Evolutionary conservation across 1,284 basidiomycete genomes (phyloP), one percentile per base, ranked within the genome.

Genomic region (Calocybe gambosa): DNA sequence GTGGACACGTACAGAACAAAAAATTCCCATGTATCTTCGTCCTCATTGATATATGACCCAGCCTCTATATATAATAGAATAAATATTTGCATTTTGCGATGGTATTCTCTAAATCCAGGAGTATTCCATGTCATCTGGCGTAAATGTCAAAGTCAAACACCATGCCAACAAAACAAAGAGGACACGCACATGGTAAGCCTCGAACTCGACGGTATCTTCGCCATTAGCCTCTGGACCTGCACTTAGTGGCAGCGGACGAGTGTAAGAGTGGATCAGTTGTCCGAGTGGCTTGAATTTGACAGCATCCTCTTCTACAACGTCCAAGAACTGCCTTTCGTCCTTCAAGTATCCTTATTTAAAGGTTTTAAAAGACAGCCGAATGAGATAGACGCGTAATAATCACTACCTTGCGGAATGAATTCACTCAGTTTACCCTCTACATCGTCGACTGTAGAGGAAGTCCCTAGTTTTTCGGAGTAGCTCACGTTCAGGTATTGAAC

Each of bases 31-130:
- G 75, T 73, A 34, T 93, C 87, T 62, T 93, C 89, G 19, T 85
- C 87, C 57, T 93, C 91, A 53, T 88, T 81, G 51, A 99, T 90
- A 65, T 93, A 98, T 21, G 88, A 92, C 5, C 93, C 93, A 5
- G 82, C 96, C 62, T 99, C 95, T 60, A 99, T 95, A 67, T 92
- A 98, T 6, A 99, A 71, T 35, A 96, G 67, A 48, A 96, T 90
- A 62, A 97, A 97, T 45, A 97, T 64, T 66, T 98, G 95, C 87
- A 96, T 96, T 45, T 82, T 75, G n/a, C 87, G 77, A 60, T 97
- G 95, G 57, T 91, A 94, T 63, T 95, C 92, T 57, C 76, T 77
- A 69, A 97, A 99, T 3, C 92, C 93, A 3, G 89, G 82, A 0
- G 93, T 92, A 50, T 82, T 69, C 82, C 91, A 95, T 5, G 82